phyloP scores from a whole-genome alignment of 164 flowering plant species.

The Platanus orientalis region DNA sequence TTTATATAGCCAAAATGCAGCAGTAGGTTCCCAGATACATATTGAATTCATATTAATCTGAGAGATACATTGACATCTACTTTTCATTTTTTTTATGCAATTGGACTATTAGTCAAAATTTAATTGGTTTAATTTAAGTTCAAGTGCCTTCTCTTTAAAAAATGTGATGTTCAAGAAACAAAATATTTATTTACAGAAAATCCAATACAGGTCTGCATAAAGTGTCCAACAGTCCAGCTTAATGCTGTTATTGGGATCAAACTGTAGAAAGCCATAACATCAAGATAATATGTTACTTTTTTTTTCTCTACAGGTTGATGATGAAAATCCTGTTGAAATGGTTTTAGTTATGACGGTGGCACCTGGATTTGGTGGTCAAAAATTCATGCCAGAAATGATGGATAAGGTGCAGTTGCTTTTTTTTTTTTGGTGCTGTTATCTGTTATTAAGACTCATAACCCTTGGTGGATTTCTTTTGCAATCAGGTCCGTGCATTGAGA shows the following conservation, averaged over 20 bases:
- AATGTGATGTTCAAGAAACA: too few species aligned
- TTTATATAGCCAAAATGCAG: too few species aligned
- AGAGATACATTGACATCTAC: too few species aligned
- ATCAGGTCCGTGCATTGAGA: slow-evolving; percentile 70
- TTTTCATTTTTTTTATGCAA: too few species aligned
- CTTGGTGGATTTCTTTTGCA: slow-evolving; percentile 7
- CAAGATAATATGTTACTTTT: background rate
- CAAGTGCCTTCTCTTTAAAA: too few species aligned
- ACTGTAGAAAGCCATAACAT: background rate
- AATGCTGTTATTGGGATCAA: background rate
- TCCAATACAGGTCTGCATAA: too few species aligned
- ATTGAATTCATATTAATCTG: too few species aligned
- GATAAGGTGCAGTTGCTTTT: slow-evolving; percentile 56
- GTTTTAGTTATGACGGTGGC: slow-evolving; percentile 99
- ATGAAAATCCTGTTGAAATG: slow-evolving; percentile 83
- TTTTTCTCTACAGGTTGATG: slow-evolving; percentile 51
- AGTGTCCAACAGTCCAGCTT: too few species aligned
- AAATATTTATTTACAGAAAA: too few species aligned
- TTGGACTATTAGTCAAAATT: too few species aligned
- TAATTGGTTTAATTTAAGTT: too few species aligned
- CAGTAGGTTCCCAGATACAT: too few species aligned
- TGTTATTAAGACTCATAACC: slow-evolving; percentile 4
- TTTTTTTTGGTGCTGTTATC: background rate
- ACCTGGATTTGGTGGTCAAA: slow-evolving; percentile 99
- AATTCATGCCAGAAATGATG: slow-evolving; percentile 96